Evolutionary conservation across 495 filamentous ascomycete species (phyloP).

Genomic region (Sphaerosporella brunnea): DNA sequence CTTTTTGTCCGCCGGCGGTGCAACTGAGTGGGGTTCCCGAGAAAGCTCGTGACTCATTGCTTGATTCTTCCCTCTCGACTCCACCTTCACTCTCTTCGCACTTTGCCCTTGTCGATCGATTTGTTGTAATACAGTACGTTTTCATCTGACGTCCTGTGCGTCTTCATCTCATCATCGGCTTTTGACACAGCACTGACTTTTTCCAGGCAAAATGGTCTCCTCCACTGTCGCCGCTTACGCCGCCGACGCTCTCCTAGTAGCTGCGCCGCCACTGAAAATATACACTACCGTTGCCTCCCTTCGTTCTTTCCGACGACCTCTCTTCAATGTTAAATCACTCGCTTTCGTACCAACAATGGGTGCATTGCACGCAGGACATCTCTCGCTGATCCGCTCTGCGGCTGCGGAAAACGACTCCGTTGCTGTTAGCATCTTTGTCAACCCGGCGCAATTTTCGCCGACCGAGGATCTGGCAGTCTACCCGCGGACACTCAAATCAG

Average conservation of each 20-base stretch:
- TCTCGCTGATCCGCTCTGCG: conserved; percentile 71
- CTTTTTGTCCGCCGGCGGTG: no score
- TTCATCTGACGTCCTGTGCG: neutral
- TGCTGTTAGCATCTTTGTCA: conserved; percentile 82
- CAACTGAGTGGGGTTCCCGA: no score
- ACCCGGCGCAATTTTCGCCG: conserved; percentile 88
- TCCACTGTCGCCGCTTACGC: neutral
- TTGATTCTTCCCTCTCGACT: no score
- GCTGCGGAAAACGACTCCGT: conserved; percentile 69
- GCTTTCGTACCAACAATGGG: conserved; percentile 95
- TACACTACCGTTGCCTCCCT: conserved; percentile 55
- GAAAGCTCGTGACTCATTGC: no score
- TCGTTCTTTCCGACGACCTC: conserved; percentile 50
- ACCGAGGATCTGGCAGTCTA: conserved; percentile 76
- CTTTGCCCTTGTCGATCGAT: no score
- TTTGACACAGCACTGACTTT: neutral
- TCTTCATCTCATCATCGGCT: neutral
- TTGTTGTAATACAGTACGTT: neutral
- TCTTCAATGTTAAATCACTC: conserved; percentile 52
- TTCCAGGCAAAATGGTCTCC: neutral
- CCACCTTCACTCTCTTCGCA: no score
- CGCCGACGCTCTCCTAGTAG: neutral
- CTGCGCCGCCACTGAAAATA: conserved; percentile 42
- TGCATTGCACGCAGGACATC: conserved; percentile 77
- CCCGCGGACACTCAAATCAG: conserved; percentile 73